Conservation (phyloP, 2,329 filamentous ascomycete genomes). For the Penicillium sp. region DNA sequence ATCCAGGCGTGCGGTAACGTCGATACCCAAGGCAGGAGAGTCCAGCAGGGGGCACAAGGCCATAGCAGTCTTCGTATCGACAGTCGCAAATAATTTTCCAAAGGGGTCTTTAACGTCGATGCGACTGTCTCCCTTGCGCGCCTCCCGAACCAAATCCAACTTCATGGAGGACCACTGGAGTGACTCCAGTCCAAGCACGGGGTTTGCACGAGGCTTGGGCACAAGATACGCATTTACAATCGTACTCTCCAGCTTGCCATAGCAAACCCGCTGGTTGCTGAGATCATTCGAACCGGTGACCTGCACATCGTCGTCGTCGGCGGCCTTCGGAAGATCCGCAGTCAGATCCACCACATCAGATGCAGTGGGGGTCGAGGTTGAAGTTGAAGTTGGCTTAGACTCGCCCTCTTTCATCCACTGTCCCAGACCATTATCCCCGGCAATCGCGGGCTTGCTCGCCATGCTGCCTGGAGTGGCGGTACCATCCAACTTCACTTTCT, state of each 20-base stretch:
- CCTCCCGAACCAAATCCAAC: slow-evolving; percentile 68
- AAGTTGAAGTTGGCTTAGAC: slow-evolving; percentile 40
- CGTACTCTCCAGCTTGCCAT: slow-evolving; percentile 74
- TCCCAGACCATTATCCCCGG: slow-evolving; percentile 64
- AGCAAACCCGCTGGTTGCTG: slow-evolving; percentile 76
- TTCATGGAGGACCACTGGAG: slow-evolving; percentile 75
- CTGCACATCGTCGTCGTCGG: slow-evolving; percentile 48
- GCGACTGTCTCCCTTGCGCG: slow-evolving; percentile 59
- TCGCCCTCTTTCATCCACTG: slow-evolving; percentile 70
- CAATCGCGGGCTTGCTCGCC: slow-evolving; percentile 49
- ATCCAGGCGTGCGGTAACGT: slow-evolving; percentile 74
- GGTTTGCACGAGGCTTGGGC: slow-evolving; percentile 69
- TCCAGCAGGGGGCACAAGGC: slow-evolving; percentile 78
- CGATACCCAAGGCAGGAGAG: slow-evolving; percentile 65
- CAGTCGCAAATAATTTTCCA: slow-evolving; percentile 72
- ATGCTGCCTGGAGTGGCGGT: slow-evolving; percentile 53
- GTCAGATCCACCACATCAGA: slow-evolving; percentile 55
- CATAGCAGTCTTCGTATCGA: slow-evolving; percentile 71
- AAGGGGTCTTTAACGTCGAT: slow-evolving; percentile 78
- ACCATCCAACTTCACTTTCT: slow-evolving; percentile 66
- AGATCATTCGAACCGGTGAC: slow-evolving; percentile 62
- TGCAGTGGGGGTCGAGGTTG: slow-evolving; percentile 57
- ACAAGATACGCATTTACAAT: slow-evolving; percentile 71
- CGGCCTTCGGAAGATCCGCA: slow-evolving; percentile 30
- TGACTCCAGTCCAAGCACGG: slow-evolving; percentile 60